Conservation (phyloP, 2,329 filamentous ascomycete species). For the Paraphaeosphaeria minitans region DNA sequence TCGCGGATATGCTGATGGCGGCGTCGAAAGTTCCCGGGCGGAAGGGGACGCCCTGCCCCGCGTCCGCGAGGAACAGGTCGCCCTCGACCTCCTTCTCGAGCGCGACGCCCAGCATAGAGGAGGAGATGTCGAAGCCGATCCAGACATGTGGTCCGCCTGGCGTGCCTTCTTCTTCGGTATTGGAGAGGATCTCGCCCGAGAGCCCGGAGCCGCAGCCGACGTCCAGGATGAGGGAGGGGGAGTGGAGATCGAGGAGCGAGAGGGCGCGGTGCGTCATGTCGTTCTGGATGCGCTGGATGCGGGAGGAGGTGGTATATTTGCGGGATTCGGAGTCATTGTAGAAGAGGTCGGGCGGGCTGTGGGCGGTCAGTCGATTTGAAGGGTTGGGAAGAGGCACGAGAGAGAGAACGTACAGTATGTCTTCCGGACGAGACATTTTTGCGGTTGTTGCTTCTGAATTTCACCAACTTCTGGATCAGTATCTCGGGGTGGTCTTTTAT, state of each 20-base stretch:
- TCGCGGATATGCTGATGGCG: slow-evolving; percentile 89
- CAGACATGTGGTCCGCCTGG: slow-evolving; percentile 84
- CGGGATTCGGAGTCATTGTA: slow-evolving; percentile 95
- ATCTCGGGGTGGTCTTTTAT: neutral
- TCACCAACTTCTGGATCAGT: neutral
- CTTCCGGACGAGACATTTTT: slow-evolving; percentile 95
- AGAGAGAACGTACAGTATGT: slow-evolving; percentile 72
- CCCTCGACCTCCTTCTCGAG: slow-evolving; percentile 91
- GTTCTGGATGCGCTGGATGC: slow-evolving; percentile 94
- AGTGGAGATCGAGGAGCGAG: slow-evolving; percentile 80
- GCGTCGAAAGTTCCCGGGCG: slow-evolving; percentile 91
- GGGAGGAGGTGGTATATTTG: slow-evolving; percentile 96
- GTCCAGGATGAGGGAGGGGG: slow-evolving; percentile 88
- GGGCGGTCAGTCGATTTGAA: slow-evolving; percentile 8
- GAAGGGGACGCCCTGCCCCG: slow-evolving; percentile 94
- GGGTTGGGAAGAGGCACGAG: slow-evolving; percentile 16
- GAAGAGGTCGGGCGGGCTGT: slow-evolving; percentile 90
- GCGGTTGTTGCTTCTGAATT: slow-evolving; percentile 14
- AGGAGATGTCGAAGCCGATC: slow-evolving; percentile 96
- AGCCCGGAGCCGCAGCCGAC: slow-evolving; percentile 95
- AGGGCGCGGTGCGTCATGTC: slow-evolving; percentile 94
- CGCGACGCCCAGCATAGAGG: slow-evolving; percentile 95
- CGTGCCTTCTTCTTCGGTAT: slow-evolving; percentile 65
- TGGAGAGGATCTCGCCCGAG: slow-evolving; percentile 88
- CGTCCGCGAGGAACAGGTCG: slow-evolving; percentile 91